Conservation (phyloP, 805 yeast species). For the Ogataea ganodermae region DNA sequence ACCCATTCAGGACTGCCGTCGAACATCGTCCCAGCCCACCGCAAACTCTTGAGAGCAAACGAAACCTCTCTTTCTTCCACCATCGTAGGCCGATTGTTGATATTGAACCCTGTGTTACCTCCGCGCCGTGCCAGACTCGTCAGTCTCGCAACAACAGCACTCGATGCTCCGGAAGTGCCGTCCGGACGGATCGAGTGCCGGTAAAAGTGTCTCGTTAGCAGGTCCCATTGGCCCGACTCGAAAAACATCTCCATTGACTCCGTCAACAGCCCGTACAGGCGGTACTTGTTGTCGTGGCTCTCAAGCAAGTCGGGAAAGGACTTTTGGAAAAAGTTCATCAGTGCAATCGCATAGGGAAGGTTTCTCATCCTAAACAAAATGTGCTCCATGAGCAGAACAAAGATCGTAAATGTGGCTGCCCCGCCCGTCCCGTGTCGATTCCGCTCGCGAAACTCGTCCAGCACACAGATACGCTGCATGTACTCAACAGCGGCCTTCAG, state of each 20-base stretch:
- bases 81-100: conserved; percentile 20
- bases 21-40: conserved; percentile 17
- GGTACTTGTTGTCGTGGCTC: conserved; percentile 1
- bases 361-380: conserved; percentile 15
- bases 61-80: conserved; percentile 12
- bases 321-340: conserved; percentile 13
- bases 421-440: no score
- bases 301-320: conserved; percentile 9
- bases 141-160: not conserved
- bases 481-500: conserved; percentile 11
- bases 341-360: conserved; percentile 26
- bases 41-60: conserved; percentile 13
- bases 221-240: conserved; percentile 21
- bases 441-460: not conserved
- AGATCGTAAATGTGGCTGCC: conserved; percentile 1
- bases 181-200: conserved; percentile 14
- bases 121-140: not conserved
- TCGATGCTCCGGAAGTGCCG: conserved; percentile 3
- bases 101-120: conserved; percentile 6
- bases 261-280: conserved; percentile 16
- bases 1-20: conserved; percentile 21
- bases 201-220: conserved; percentile 21
- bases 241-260: conserved; percentile 19
- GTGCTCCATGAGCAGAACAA: conserved; percentile 13
- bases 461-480: conserved; percentile 1